Evolutionary conservation across 805 yeast species (phyloP).

Genomic region (Yarrowia phangngaensis): DNA sequence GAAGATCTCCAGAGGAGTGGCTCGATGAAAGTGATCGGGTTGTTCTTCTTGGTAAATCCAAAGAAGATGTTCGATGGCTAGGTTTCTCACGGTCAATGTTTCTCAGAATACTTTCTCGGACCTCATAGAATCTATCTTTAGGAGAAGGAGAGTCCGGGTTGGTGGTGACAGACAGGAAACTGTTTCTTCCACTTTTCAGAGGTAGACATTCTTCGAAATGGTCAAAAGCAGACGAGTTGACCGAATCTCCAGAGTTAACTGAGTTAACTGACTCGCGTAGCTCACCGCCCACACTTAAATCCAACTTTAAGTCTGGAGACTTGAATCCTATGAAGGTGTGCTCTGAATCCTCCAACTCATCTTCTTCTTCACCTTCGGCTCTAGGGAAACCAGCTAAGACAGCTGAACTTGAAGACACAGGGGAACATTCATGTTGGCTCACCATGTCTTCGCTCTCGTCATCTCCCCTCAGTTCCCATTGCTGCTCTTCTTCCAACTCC

Average conservation of each 20-base stretch:
- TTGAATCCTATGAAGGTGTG: no score
- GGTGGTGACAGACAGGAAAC: constrained; percentile 8
- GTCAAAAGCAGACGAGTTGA: constrained; percentile 3
- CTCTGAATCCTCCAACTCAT: constrained; percentile 1
- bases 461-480: constrained; percentile 18
- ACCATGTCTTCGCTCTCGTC: background rate
- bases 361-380: background rate
- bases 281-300: no score
- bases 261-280: no score
- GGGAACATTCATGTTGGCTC: background rate
- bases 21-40: constrained; percentile 10
- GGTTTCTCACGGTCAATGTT: no score
- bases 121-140: constrained; percentile 21
- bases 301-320: no score
- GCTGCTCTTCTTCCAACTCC: constrained; percentile 33
- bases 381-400: constrained; percentile 15
- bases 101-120: constrained; percentile 22
- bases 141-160: no score
- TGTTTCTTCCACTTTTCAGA: constrained; percentile 11
- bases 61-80: constrained; percentile 11
- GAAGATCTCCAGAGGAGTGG: constrained; percentile 5
- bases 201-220: constrained; percentile 21
- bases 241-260: background rate
- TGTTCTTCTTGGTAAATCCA: constrained; percentile 15
- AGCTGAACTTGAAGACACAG: constrained; percentile 10